Evolutionary conservation across 1,139 yeast species (phyloP), one percentile per base, ranked within the genome.

Genomic region (Lodderomyces margitis): DNA sequence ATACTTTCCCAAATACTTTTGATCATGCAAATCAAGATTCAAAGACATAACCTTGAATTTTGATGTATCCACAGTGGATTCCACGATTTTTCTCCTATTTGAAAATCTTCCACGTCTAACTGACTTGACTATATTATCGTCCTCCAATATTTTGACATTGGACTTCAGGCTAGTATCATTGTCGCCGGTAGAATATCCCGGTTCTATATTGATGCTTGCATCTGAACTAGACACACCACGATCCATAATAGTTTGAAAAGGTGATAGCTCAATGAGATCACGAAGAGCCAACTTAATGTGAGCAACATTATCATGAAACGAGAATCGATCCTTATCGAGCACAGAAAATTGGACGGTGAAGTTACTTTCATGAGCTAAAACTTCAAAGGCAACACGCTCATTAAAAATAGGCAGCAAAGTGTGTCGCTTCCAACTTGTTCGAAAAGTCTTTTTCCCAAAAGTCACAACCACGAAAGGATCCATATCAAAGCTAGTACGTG

Each of bases 391-490:
- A 33, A 91, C 65, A 51, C 85, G 67, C 61, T 91, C 96, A 56
- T 87, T 83, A 59, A 81, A 92, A 1, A 82, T 74, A 0, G 98
- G 98, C 45, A 83, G 84, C 40, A 88, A 62, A 1, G 87, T 84
- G 57, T 91, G 98, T 21, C 88, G 78, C 52, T 83, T 78, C 81
- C 89, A 85, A 19, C 92, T 83, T 0, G 97, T 89, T 51, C 95
- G 77, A 59, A 81, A 91, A 0, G 94, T 88, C 49, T 85, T 84
- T 55, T 87, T 84, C 10, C 97, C 97, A 60, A 91, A 88, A 0
- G 96, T 83, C 0, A 87, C 83, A 14, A 91, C 92, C 5, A 91
- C 95, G 64, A 91, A 92, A 0, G 98, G 98, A 56, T 92, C 98
- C 95, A 92, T 87, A 59, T 89, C 96, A 55, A 84, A 92, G 0